Conservation (phyloP, 108 stramenopile genomes). For the Cylindrotheca closterium region DNA sequence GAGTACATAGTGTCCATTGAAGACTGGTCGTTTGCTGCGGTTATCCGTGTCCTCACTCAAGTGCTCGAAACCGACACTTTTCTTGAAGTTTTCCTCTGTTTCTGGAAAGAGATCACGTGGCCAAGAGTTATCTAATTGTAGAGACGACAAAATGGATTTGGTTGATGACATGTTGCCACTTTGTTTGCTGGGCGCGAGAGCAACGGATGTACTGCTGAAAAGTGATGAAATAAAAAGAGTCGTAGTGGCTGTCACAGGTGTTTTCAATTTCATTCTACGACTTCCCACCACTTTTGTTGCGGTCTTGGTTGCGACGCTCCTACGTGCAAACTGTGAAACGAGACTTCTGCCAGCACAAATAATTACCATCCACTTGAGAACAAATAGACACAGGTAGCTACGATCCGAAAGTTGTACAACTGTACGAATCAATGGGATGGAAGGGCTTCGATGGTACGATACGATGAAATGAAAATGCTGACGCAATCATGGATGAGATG, state of each 20-base stretch:
- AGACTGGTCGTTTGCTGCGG: conserved; percentile 59
- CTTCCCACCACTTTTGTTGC: too few species aligned
- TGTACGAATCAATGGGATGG: too few species aligned
- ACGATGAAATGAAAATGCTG: too few species aligned
- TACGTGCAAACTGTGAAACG: too few species aligned
- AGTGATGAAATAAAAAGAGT: background rate
- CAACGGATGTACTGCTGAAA: background rate
- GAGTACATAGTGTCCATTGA: conserved; percentile 78
- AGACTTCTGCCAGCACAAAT: too few species aligned
- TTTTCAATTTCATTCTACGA: background rate
- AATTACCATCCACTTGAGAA: too few species aligned
- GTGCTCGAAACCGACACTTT: conserved; percentile 26
- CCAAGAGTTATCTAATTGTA: conserved; percentile 46
- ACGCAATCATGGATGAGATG: too few species aligned
- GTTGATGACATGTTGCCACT: conserved; percentile 4
- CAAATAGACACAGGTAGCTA: too few species aligned
- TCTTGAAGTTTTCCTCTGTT: conserved; percentile 42
- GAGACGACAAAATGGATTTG: conserved; percentile 9
- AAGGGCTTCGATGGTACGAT: too few species aligned
- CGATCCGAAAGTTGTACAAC: too few species aligned
- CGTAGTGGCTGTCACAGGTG: background rate
- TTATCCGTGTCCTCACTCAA: conserved; percentile 24
- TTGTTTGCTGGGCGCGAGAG: background rate
- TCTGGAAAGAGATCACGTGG: conserved; percentile 45
- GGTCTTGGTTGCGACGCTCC: too few species aligned